Conservation (phyloP, 2,329 filamentous ascomycete species). For the Aspergillus latus region DNA sequence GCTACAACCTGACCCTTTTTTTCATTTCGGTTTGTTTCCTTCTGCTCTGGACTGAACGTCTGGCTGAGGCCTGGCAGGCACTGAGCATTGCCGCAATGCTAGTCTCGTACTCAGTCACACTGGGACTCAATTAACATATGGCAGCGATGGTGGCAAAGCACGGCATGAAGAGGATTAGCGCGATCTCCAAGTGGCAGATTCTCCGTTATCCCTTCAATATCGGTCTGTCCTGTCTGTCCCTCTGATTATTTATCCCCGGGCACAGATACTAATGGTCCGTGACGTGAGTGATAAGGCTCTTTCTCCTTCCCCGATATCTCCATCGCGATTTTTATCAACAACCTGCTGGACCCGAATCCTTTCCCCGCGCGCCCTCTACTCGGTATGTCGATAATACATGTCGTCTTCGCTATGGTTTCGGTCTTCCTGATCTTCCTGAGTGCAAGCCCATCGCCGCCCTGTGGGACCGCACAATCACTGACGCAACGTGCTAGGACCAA, state of each 20-base stretch:
- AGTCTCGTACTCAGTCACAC: slow-evolving; percentile 26
- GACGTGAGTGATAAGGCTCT: slow-evolving; percentile 7
- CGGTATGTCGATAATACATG: slow-evolving; percentile 26
- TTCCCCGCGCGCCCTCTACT: slow-evolving; percentile 21
- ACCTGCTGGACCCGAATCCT: slow-evolving; percentile 28
- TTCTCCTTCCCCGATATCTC: slow-evolving; percentile 33
- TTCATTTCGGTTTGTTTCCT: too few relatives aligned
- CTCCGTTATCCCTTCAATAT: slow-evolving; percentile 20
- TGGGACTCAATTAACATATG: slow-evolving; percentile 29
- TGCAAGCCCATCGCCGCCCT: slow-evolving; percentile 23
- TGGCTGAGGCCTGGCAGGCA: slow-evolving; percentile 13
- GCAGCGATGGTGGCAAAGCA: slow-evolving; percentile 25
- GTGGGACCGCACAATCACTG: slow-evolving; percentile 21
- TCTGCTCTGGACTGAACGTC: too few relatives aligned
- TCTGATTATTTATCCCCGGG: too few relatives aligned
- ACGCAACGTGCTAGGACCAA: slow-evolving; percentile 25
- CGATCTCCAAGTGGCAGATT: slow-evolving; percentile 28
- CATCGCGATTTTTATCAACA: slow-evolving; percentile 27
- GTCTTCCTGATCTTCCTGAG: slow-evolving; percentile 28
- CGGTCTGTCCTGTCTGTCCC: too few relatives aligned
- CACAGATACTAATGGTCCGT: too few relatives aligned
- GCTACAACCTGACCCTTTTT: not conserved
- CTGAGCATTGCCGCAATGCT: slow-evolving; percentile 28
- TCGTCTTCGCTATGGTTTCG: slow-evolving; percentile 25
- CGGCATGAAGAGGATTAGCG: slow-evolving; percentile 20